phyloP scores from a whole-genome alignment of 2,329 filamentous ascomycete genomes.

The Curvularia spicifera region DNA sequence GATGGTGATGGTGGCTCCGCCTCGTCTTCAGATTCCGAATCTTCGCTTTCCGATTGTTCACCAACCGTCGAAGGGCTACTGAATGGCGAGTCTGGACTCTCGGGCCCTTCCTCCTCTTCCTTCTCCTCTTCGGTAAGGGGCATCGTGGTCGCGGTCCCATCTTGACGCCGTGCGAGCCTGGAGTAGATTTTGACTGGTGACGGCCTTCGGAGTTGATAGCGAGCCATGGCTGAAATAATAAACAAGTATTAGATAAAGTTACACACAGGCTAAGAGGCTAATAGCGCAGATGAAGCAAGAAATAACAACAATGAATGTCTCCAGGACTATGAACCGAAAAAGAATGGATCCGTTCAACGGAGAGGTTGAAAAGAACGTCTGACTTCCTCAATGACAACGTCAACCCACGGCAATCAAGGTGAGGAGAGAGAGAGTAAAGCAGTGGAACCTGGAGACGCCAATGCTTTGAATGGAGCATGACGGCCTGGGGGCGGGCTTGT shows the following conservation, averaged over 20 bases:
- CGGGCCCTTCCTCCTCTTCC: conserved; percentile 21
- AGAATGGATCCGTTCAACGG: conserved; percentile 43
- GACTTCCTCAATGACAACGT: conserved; percentile 17
- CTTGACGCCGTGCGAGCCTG: conserved; percentile 30
- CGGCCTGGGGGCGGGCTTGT: conserved; percentile 25
- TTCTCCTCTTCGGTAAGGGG: conserved; percentile 9
- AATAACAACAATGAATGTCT: conserved; percentile 25
- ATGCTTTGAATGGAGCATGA: conserved; percentile 39
- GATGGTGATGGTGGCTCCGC: conserved; percentile 19
- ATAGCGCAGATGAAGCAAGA: conserved; percentile 12
- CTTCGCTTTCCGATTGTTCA: conserved; percentile 7
- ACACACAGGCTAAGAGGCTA: conserved; percentile 11
- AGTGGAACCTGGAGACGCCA: conserved; percentile 35
- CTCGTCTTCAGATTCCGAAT: conserved; percentile 23
- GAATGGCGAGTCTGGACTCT: conserved; percentile 34
- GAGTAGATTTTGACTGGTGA: conserved; percentile 32
- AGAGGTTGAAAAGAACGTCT: conserved; percentile 28
- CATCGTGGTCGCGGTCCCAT: conserved; percentile 16
- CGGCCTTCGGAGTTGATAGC: conserved; percentile 38
- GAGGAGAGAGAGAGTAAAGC: conserved; percentile 26
- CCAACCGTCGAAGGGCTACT: conserved; percentile 24
- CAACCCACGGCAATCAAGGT: conserved; percentile 25
- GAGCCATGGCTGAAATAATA: conserved; percentile 30
- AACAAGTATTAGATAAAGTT: conserved; percentile 18
- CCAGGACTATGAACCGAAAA: conserved; percentile 39